Percentiles rank a stretch among this genome's conserved stretches.
Evolutionary conservation across 192 early-diverging fungal species (phyloP).

Genomic region (Coemansia sp.): DNA sequence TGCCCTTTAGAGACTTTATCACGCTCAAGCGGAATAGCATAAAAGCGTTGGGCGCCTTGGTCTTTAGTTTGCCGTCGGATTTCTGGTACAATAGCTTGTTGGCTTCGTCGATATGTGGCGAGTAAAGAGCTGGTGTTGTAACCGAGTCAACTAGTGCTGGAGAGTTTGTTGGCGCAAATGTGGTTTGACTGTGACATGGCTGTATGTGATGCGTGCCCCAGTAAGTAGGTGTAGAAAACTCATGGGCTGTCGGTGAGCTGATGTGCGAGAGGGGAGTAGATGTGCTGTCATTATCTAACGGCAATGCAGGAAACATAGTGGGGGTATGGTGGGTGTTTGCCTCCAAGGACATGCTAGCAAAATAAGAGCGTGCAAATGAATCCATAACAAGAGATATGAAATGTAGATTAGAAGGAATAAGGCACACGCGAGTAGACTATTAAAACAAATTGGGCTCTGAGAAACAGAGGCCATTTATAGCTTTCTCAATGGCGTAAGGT

Average conservation of each 20-base stretch:
- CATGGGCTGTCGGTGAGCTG: background rate
- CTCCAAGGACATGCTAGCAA: background rate
- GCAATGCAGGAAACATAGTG: background rate
- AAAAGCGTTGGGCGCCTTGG: conserved; percentile 27
- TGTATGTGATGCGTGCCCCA: background rate
- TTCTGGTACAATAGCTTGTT: conserved; percentile 13
- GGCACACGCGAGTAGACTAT: background rate
- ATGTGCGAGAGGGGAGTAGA: background rate
- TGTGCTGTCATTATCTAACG: background rate
- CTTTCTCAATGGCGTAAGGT: background rate
- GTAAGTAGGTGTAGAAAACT: background rate
- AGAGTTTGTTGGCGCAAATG: background rate
- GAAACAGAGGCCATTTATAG: background rate
- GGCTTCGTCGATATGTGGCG: background rate
- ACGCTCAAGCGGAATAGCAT: conserved; percentile 28
- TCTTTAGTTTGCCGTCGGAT: conserved; percentile 8
- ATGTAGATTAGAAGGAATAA: background rate
- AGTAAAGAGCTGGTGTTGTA: background rate
- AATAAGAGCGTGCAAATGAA: background rate
- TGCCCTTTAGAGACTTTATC: conserved; percentile 27
- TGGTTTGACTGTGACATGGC: background rate
- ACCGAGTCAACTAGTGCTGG: background rate
- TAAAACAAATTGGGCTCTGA: background rate
- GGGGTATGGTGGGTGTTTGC: background rate
- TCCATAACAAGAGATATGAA: background rate